Percentiles rank a stretch among this genome's conserved stretches.
These are phyloP conservation scores for Ophiocordyceps camponoti-floridani DNA, from an alignment of 2,329 filamentous ascomycete genomes.

Conservation along the genomic window DNA sequence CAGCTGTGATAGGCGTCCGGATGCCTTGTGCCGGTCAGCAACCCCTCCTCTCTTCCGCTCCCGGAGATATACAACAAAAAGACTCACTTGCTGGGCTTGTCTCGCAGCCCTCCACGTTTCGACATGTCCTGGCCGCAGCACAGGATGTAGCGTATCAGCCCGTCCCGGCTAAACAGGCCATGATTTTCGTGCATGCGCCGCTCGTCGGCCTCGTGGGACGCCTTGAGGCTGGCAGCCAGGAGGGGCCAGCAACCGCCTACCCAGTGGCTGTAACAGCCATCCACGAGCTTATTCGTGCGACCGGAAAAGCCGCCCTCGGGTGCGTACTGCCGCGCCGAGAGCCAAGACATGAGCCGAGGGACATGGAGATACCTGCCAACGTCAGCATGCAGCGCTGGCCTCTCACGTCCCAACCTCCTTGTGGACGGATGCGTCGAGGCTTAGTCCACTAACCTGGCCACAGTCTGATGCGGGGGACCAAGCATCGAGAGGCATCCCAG, in stretches of 20 bases:
- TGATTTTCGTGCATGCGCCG: conserved; percentile 14
- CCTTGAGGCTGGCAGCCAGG: conserved; percentile 57
- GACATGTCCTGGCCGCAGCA: conserved; percentile 65
- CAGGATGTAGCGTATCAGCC: conserved; percentile 75
- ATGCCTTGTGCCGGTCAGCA: conserved; percentile 18
- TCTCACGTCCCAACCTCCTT: conserved; percentile 12
- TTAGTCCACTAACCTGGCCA: conserved; percentile 42
- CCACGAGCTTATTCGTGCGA: conserved; percentile 92
- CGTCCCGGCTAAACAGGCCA: conserved; percentile 63
- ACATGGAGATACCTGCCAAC: conserved; percentile 54
- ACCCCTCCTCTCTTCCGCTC: background rate
- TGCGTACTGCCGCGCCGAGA: conserved; percentile 73
- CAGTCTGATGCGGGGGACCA: conserved; percentile 56
- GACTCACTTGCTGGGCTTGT: conserved; percentile 80
- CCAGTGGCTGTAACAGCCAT: conserved; percentile 98
- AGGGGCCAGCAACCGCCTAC: conserved; percentile 89
- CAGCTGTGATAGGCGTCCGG: conserved; percentile 87
- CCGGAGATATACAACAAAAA: no score
- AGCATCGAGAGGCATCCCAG: conserved; percentile 77
- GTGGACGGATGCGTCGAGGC: conserved; percentile 8
- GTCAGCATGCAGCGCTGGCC: conserved; percentile 13
- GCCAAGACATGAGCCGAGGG: conserved; percentile 63
- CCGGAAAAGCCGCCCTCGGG: conserved; percentile 89
- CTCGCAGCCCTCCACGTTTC: conserved; percentile 62
- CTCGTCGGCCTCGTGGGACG: conserved; percentile 11